Evolutionary conservation across 1,284 basidiomycete genomes (phyloP), one percentile per base, ranked within the genome.

Genomic region (Ceraceosorus guamensis): DNA sequence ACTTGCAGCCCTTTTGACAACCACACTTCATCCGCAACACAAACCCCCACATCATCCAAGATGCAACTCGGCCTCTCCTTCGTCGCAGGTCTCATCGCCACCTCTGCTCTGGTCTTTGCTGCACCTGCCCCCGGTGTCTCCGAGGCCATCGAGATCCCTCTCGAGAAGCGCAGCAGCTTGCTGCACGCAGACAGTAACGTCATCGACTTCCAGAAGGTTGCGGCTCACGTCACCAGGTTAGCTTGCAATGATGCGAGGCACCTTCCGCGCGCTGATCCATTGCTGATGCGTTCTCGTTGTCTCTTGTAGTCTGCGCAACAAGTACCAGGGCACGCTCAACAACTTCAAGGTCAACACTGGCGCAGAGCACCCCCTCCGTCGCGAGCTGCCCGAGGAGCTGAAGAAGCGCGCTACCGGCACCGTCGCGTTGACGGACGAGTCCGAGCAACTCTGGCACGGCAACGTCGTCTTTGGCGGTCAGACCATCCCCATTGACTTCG

Each of bases 321-420:
- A 72, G 60, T 68, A 68, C 60, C 32, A 51, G 37, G 53, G 52
- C 47, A 61, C 34, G 35, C 50, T 70, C 1, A 49, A 57, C 50
- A 65, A 62, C 63, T 73, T 48, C 59, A 52, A 70, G 63, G 48
- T 48, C 24, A 71, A 74, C 63, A 71, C 64, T 6, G 71, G 71
- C 55, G 62, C 58, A 50, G 53, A 53, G 16, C 63, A 71, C 62
- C 60, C 63, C 8, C 46, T 56, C 32, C 62, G 65, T 57, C 52
- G 60, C 24, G 54, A 63, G 2, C 10, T 66, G 11, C 46, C 57
- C 6, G 57, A 57, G 50, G 37, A 61, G 43, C 53, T 59, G 18
- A 32, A 35, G 33, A 68, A 66, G 66, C 62, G 63, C 34, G 61
- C 55, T 18, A 63, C 63, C n/a, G 69, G 72, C 39, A 32, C 60